These are phyloP conservation scores for Populus alba DNA, from an alignment of 345 rosid species.

Conservation along the genomic window DNA sequence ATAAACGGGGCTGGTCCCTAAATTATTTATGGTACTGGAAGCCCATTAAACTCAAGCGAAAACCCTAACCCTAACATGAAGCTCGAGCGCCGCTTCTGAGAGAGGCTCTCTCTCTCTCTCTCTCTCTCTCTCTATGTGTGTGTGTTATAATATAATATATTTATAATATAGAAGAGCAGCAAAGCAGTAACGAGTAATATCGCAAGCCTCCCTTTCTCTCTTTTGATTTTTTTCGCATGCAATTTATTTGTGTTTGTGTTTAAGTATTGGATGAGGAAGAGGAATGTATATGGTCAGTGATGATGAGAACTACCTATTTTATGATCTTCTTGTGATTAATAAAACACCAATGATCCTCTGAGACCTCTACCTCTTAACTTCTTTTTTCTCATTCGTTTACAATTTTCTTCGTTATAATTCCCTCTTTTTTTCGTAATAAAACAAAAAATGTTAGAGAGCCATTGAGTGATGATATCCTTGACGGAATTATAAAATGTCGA, in stretches of 20 bases:
- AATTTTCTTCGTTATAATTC: too few species aligned
- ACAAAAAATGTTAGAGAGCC: conserved; percentile 16
- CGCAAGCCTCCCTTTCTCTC: neutral
- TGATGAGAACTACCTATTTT: conserved; percentile 56
- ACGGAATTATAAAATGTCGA: conserved; percentile 53
- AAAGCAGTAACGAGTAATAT: neutral
- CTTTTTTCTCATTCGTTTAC: neutral
- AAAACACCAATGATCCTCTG: conserved; percentile 67
- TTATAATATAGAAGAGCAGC: neutral
- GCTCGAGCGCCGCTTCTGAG: neutral
- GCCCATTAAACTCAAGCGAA: neutral
- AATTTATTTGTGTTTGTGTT: neutral
- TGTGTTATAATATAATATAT: neutral
- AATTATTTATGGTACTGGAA: neutral
- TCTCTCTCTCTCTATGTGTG: too few species aligned
- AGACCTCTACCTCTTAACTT: conserved; percentile 21
- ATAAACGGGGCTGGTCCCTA: neutral
- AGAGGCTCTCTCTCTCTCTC: neutral
- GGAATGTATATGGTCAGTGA: conserved; percentile 30
- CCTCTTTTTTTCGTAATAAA: neutral
- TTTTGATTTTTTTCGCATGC: neutral
- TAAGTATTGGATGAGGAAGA: neutral
- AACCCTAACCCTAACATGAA: conserved; percentile 23
- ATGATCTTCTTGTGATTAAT: conserved; percentile 43
- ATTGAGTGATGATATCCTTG: conserved; percentile 35